Conservation (phyloP, 2,329 filamentous ascomycete species). For the Fusarium irregulare region DNA sequence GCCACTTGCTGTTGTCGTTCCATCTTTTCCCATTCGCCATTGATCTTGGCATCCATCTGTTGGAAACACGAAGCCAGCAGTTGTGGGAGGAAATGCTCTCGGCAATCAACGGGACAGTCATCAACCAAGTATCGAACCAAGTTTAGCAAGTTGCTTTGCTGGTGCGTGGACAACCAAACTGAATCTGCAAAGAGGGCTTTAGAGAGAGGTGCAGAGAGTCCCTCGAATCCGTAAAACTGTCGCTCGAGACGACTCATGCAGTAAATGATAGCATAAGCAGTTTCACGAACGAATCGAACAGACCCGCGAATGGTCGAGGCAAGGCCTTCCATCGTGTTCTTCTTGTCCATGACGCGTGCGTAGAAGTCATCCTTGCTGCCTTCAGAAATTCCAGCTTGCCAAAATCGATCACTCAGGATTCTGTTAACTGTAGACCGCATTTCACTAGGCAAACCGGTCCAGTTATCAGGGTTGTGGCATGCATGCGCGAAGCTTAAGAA, state of each 20-base stretch:
- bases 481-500: conserved; percentile 91
- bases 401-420: conserved; percentile 94
- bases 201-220: conserved; percentile 84
- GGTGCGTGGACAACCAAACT: conserved; percentile 86
- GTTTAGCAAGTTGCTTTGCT: conserved; percentile 92
- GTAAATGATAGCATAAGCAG: conserved; percentile 93
- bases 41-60: conserved; percentile 89
- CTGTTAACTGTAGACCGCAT: conserved; percentile 81
- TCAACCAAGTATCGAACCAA: conserved; percentile 90
- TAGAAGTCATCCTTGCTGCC: conserved; percentile 98
- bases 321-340: conserved; percentile 89
- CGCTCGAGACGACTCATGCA: conserved; percentile 89
- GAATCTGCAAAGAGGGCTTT: conserved; percentile 87
- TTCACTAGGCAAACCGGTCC: conserved; percentile 79
- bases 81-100: conserved; percentile 84
- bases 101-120: conserved; percentile 84
- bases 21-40: conserved; percentile 85
- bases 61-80: conserved; percentile 84
- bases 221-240: conserved; percentile 89
- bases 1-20: conserved; percentile 70
- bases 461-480: conserved; percentile 87
- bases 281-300: conserved; percentile 89
- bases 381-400: conserved; percentile 96
- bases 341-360: conserved; percentile 88
- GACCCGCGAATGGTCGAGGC: conserved; percentile 92